Percentiles rank a stretch among this genome's conserved stretches.
phyloP scores from a whole-genome alignment of 148 eudicot genomes.

The Tetragonia tetragonoides region DNA sequence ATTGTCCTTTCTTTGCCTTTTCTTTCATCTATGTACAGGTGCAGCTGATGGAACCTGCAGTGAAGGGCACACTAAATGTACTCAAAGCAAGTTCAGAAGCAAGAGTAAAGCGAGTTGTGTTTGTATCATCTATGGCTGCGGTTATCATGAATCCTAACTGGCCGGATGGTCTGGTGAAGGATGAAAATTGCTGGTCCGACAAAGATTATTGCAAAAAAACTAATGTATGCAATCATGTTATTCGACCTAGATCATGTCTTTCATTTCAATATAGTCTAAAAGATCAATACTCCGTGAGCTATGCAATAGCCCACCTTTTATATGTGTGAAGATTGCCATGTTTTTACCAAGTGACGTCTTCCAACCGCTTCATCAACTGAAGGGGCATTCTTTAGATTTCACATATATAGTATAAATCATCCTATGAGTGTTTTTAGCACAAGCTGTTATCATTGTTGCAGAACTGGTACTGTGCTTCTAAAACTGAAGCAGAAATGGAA shows the following conservation, averaged over 20 bases:
- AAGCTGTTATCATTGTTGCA: conserved; percentile 21
- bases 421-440: background rate
- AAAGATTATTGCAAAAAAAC: conserved; percentile 36
- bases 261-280: background rate
- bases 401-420: background rate
- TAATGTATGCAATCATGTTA: conserved; percentile 26
- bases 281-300: background rate
- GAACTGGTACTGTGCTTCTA: conserved; percentile 84
- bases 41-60: conserved; percentile 43
- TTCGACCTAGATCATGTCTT: background rate
- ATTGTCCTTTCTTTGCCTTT: background rate
- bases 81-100: conserved; percentile 46
- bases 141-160: conserved; percentile 47
- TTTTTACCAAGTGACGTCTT: background rate
- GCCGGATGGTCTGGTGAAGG: conserved; percentile 46
- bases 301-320: background rate
- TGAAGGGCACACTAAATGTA: conserved; percentile 45
- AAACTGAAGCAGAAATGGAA: conserved; percentile 72
- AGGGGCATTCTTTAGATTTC: background rate
- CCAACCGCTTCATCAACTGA: background rate
- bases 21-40: conserved; percentile 30
- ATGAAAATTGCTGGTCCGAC: conserved; percentile 61
- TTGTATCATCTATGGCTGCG: conserved; percentile 44
- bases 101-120: conserved; percentile 46
- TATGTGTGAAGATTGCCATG: background rate